Percentiles rank a stretch among this genome's conserved stretches.
These are phyloP conservation scores for Citrullus colocynthis DNA, from an alignment of 306 rosid genomes.

Conservation along the genomic window DNA sequence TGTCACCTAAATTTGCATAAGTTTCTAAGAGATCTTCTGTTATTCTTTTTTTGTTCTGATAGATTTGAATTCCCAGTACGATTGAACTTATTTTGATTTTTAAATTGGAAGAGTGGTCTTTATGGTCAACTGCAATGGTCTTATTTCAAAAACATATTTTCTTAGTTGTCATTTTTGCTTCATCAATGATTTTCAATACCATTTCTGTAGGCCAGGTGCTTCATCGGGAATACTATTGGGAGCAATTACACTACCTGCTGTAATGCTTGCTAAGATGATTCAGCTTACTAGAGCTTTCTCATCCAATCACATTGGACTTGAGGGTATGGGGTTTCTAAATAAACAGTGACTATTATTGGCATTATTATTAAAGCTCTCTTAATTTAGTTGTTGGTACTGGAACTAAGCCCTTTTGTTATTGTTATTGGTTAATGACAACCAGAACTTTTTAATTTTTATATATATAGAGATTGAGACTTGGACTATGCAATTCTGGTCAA, in stretches of 20 bases:
- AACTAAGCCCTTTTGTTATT: not conserved
- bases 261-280: slow-evolving; percentile 62
- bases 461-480: slow-evolving; percentile 57
- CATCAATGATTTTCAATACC: not conserved
- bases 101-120: not conserved
- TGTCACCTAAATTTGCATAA: not conserved
- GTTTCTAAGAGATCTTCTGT: not conserved
- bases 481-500: slow-evolving; percentile 81
- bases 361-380: not conserved
- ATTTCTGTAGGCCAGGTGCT: slow-evolving; percentile 51
- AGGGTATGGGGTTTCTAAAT: slow-evolving; percentile 30
- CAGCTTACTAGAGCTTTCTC: slow-evolving; percentile 51
- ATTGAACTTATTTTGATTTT: not conserved
- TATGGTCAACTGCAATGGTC: not conserved
- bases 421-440: not conserved
- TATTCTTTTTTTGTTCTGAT: not conserved
- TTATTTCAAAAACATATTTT: not conserved
- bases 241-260: slow-evolving; percentile 58
- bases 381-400: not conserved
- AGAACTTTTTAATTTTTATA: slow-evolving; percentile 9
- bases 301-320: slow-evolving; percentile 26
- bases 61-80: not conserved
- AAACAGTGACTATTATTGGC: not conserved
- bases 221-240: slow-evolving; percentile 81
- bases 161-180: not conserved